Evolutionary conservation across 805 yeast species (phyloP).

Genomic region (Schizosaccharomyces japonicus): DNA sequence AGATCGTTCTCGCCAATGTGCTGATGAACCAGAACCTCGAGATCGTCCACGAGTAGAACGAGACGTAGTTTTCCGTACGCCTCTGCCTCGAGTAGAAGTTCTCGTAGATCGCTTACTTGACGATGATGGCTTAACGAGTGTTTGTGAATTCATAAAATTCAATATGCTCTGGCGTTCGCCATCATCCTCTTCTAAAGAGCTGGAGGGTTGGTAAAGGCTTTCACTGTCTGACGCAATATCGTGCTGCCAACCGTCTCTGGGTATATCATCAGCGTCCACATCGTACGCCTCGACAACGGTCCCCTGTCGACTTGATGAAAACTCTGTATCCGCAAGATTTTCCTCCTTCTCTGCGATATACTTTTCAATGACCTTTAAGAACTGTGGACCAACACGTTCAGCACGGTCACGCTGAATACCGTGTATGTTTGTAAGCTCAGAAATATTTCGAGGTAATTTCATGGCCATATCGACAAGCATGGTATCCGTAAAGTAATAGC

Average conservation of each 20-base stretch:
- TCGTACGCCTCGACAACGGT: neutral
- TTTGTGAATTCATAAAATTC: neutral
- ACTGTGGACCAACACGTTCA: conserved; percentile 5
- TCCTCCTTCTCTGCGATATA: conserved; percentile 4
- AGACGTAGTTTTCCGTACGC: neutral
- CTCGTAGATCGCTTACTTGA: neutral
- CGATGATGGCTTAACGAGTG: too few species aligned
- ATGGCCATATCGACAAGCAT: conserved; percentile 7
- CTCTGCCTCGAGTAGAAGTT: neutral
- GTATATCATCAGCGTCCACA: neutral
- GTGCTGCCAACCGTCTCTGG: neutral
- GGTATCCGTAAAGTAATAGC: conserved; percentile 3
- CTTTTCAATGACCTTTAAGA: conserved; percentile 4
- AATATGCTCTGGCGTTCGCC: neutral
- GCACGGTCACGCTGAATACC: conserved; percentile 6
- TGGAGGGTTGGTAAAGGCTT: neutral
- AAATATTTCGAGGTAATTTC: conserved; percentile 5
- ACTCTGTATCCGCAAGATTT: conserved; percentile 3
- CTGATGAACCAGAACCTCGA: too few species aligned
- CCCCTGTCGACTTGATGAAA: neutral
- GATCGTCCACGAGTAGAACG: too few species aligned
- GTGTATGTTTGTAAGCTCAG: conserved; percentile 2
- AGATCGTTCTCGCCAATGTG: too few species aligned
- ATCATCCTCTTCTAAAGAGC: neutral
- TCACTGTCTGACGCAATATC: neutral